phyloP scores from a whole-genome alignment of 208 protist species.

The Perkinsela sp. region DNA sequence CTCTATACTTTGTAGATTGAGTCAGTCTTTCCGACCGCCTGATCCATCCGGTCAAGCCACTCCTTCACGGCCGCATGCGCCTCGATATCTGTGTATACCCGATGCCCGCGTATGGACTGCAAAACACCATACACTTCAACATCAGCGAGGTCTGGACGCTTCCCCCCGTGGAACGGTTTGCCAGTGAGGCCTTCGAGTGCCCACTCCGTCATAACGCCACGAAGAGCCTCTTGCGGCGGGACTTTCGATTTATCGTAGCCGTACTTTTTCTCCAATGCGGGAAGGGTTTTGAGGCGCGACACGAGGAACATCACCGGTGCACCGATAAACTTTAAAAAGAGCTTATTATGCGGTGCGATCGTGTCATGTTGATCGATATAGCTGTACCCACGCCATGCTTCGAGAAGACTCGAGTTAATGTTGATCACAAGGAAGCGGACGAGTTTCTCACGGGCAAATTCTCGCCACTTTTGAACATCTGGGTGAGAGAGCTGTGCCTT shows the following conservation, averaged over 20 bases:
- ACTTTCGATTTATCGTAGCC: background rate
- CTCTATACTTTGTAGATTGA: too few species aligned
- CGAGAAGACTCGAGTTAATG: constrained; percentile 33
- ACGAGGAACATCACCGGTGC: constrained; percentile 64
- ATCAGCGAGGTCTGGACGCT: constrained; percentile 40
- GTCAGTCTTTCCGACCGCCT: background rate
- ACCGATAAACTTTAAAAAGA: constrained; percentile 54
- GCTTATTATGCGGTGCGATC: constrained; percentile 47
- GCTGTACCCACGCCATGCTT: constrained; percentile 35
- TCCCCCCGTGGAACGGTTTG: constrained; percentile 39
- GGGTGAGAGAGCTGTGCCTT: constrained; percentile 19
- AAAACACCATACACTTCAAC: constrained; percentile 61
- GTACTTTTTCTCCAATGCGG: constrained; percentile 19
- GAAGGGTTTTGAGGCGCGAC: constrained; percentile 23
- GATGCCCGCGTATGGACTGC: constrained; percentile 39
- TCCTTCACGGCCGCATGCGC: background rate
- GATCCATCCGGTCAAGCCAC: constrained; percentile 6
- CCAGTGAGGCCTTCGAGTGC: constrained; percentile 4
- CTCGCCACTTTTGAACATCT: constrained; percentile 31
- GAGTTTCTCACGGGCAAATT: constrained; percentile 36
- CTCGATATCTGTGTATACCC: constrained; percentile 36
- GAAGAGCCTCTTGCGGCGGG: constrained; percentile 12
- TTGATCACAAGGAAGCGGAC: constrained; percentile 47
- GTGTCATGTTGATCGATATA: constrained; percentile 59
- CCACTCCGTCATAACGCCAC: constrained; percentile 20